Evolutionary conservation across 1,284 basidiomycete genomes (phyloP), one percentile per base, ranked within the genome.

Genomic region (Rhodotorula glutinis): DNA sequence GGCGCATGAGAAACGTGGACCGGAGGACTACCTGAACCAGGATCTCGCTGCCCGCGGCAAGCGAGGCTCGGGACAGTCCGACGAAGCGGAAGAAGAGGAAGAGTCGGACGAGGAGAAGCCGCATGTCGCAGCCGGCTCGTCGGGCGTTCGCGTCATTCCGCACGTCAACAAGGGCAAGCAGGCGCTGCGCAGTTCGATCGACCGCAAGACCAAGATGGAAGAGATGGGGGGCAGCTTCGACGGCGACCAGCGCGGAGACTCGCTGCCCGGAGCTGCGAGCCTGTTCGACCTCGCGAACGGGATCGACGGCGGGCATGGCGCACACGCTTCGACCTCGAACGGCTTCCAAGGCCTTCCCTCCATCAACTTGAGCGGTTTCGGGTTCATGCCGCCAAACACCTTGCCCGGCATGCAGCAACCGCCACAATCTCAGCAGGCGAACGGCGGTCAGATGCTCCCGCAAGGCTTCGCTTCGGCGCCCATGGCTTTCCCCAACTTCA

Each of bases 61-160:
- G 0, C 38, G 53, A 17, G 70, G 70, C 16, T 66, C 63, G 33
- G 57, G 49, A 16, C 38, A 60, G 1, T 38, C 65, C n/a, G 52
- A 62, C 51, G 57, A 59, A 23, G 53, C 77, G 53, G 79, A 77
- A 47, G 79, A 76, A 57, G 78, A 76, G 55, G 79, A 78, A 33
- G 80, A 79, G 14, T 76, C 71, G 19, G 81, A 78, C 21, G 83
- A 82, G 38, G 82, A 80, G 5, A 67, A 72, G 41, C 65, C 70
- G n/a, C 65, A 54, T 14, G 38, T 47, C 23, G 63, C 62, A 3
- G 33, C 52, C 13, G 62, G 63, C 1, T 60, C 57, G 17, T 64
- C 63, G 27, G 63, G 63, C 53, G 63, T 64, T 0, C 33, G 23
- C 38, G 53, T 41, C 21, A 55, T 60, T 13, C 52, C 62, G 43